Evolutionary conservation across 108 stramenopile species (phyloP).

Genomic region (Parietichytrium sp.): DNA sequence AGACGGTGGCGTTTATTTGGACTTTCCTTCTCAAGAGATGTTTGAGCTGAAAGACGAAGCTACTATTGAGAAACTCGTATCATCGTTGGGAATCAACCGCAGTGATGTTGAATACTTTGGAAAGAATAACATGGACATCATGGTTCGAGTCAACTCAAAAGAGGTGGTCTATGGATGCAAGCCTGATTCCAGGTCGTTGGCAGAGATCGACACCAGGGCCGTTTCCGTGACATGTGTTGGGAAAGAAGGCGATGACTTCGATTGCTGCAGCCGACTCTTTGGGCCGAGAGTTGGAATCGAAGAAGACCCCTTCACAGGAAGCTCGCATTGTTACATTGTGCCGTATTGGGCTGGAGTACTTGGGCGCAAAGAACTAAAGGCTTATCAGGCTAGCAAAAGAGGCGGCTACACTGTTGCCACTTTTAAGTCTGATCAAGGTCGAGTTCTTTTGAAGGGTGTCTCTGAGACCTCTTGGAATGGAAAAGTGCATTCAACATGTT

Average conservation of each 20-base stretch:
- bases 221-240: constrained; percentile 28
- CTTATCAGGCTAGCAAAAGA: constrained; percentile 78
- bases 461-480: constrained; percentile 15
- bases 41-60: too few species aligned
- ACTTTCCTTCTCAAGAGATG: constrained; percentile 46
- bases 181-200: constrained; percentile 39
- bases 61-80: too few species aligned
- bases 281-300: constrained; percentile 86
- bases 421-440: neutral
- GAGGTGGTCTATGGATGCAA: neutral
- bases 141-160: neutral
- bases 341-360: constrained; percentile 82
- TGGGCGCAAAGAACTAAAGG: constrained; percentile 69
- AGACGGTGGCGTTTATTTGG: constrained; percentile 40
- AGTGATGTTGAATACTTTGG: constrained; percentile 45
- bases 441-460: neutral
- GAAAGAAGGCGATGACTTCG: constrained; percentile 47
- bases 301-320: constrained; percentile 96
- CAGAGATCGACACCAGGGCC: constrained; percentile 44
- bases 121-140: constrained; percentile 40
- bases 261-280: constrained; percentile 86
- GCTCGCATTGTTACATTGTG: constrained; percentile 83
- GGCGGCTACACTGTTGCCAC: constrained; percentile 60
- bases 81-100: neutral
- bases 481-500: constrained; percentile 1